These are phyloP conservation scores for Elsinoe australis DNA, from an alignment of 2,329 filamentous ascomycete species.

Conservation along the genomic window DNA sequence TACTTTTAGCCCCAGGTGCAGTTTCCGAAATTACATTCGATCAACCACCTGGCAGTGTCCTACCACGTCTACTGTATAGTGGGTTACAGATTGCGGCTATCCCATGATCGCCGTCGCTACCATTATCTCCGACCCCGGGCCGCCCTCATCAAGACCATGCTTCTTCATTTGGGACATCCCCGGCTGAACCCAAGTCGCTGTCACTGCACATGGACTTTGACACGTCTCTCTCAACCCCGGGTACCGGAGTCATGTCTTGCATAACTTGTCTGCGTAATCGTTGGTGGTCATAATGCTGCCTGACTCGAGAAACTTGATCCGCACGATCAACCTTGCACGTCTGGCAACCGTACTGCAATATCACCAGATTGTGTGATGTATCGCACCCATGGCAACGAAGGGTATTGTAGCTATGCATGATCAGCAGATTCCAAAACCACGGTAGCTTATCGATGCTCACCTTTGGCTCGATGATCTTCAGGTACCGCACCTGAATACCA, in stretches of 20 bases:
- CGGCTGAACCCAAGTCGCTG: not conserved
- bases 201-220: not conserved
- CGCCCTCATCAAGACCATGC: not conserved
- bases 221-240: too few relatives aligned
- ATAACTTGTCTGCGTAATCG: conserved; percentile 12
- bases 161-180: conserved; percentile 8
- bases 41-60: not conserved
- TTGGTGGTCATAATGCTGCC: conserved; percentile 6
- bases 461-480: conserved; percentile 99
- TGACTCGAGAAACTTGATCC: not conserved
- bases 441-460: too few relatives aligned
- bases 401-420: conserved; percentile 78
- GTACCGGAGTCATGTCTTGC: too few relatives aligned
- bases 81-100: not conserved
- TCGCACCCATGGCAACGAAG: conserved; percentile 91
- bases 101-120: conserved; percentile 10
- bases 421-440: conserved; percentile 11
- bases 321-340: conserved; percentile 33
- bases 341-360: conserved; percentile 90
- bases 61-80: not conserved
- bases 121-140: conserved; percentile 3
- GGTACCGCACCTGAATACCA: conserved; percentile 93
- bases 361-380: conserved; percentile 98
- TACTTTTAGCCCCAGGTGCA: not conserved
- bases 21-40: conserved; percentile 10